Evolutionary conservation across 148 eudicot genomes (phyloP), one percentile per base, ranked within the genome.

Genomic region (Fallopia convolvulus): DNA sequence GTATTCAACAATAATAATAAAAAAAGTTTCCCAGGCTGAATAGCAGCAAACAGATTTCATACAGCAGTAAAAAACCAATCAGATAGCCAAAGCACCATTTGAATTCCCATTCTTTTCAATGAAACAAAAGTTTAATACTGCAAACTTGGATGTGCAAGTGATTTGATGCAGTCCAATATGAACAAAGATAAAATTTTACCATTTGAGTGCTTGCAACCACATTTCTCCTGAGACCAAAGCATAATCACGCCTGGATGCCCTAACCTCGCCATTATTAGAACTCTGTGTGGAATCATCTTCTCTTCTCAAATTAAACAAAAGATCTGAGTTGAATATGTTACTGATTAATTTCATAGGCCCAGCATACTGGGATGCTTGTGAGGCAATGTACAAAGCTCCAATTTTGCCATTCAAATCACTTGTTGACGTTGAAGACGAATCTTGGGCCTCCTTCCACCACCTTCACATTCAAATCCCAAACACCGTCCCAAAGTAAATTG

Each of bases 181-280:
- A 68, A 68, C 6, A 20, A 15, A 36, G 72, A 33, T 68, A 5
- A 36, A 68, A 68, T 61, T 86, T 75, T 4, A 94, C 99, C 99
- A 92, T 87, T 92, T 94, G 40, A 94, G 92, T 30, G 96, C 90
- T 79, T 90, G 88, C 79, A 94, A 81, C 99, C 97, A 94, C 92
- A 92, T 86, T 14, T 94, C 96, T 1, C 91, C 97, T 13, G 97
- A 84, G 80, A 94, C 92, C 80, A 94, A 82, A 0, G 99, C 99
- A 77, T 88, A 94, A 82, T 89, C 90, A 68, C 92, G 87, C 3
- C 92, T 86, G 1, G 96, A 89, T 30, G 85, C 88, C 40, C 92
- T 93, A 48, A 81, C 88, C 73, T 89, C 96, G 49, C 83, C 85
- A 84, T 65, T 88, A 44, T 78, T 83, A 50, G 78, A 78, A 80